Conservation (phyloP, 2,329 filamentous ascomycete genomes). For the Phyllosticta citribraziliensis region DNA sequence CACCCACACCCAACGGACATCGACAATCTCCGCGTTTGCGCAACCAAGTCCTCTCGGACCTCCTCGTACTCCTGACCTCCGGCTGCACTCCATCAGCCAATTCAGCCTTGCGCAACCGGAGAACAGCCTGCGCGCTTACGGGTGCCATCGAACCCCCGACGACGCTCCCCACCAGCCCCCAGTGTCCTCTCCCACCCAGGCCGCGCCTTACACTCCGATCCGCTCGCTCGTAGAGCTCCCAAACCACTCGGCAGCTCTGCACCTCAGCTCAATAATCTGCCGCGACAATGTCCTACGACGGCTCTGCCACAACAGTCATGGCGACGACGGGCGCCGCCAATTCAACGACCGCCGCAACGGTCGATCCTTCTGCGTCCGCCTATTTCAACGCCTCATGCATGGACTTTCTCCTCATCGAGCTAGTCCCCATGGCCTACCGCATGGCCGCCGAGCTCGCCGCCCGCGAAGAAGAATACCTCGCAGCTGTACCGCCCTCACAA, state of each 20-base stretch:
- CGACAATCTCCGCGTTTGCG: not conserved
- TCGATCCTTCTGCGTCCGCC: constrained; percentile 24
- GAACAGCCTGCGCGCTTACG: not conserved
- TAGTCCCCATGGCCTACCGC: constrained; percentile 88
- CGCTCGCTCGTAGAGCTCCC: not conserved
- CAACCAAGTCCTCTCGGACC: not conserved
- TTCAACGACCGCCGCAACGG: not conserved
- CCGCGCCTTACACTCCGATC: not conserved
- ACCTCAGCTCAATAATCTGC: not conserved
- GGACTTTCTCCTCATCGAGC: constrained; percentile 90
- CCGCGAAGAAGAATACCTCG: constrained; percentile 32
- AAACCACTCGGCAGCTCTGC: not conserved
- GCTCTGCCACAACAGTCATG: not conserved
- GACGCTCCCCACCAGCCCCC: not conserved
- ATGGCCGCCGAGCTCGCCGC: constrained; percentile 63
- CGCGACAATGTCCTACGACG: not conserved
- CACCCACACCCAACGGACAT: not conserved
- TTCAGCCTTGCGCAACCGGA: not conserved
- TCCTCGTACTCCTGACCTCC: not conserved
- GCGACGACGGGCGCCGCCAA: not conserved
- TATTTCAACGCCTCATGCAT: constrained; percentile 78
- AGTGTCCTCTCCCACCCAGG: not conserved
- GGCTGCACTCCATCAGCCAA: not conserved
- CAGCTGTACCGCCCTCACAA: constrained; percentile 10
- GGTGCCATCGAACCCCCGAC: not conserved